These are phyloP conservation scores for Aspergillus amoenus DNA, from an alignment of 2,329 filamentous ascomycete genomes.

Conservation along the genomic window DNA sequence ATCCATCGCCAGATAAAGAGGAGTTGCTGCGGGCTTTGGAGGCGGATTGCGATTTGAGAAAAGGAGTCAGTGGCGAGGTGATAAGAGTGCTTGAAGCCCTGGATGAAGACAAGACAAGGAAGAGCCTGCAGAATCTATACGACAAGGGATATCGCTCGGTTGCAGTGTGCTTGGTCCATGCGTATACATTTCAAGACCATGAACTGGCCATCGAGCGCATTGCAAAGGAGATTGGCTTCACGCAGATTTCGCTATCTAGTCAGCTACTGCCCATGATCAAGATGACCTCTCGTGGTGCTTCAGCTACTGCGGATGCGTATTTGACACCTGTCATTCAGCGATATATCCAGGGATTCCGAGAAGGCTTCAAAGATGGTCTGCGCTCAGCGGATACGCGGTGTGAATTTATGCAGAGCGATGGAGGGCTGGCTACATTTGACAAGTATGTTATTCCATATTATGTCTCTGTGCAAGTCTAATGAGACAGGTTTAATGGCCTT, in stretches of 20 bases:
- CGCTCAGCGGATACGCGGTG: conserved; percentile 69
- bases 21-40: conserved; percentile 28
- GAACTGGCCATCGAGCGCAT: conserved; percentile 76
- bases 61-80: conserved; percentile 60
- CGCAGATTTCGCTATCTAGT: conserved; percentile 69
- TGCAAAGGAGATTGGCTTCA: conserved; percentile 76
- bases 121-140: conserved; percentile 65
- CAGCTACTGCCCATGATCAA: conserved; percentile 89
- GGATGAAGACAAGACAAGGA: conserved; percentile 51
- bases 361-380: conserved; percentile 77
- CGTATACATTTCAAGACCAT: conserved; percentile 84
- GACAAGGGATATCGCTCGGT: conserved; percentile 73
- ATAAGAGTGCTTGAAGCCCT: conserved; percentile 68
- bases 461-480: too few species aligned
- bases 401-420: conserved; percentile 96
- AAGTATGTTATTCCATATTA: conserved; percentile 21
- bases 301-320: conserved; percentile 76
- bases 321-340: conserved; percentile 76
- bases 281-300: conserved; percentile 71
- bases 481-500: conserved; percentile 68
- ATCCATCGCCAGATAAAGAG: conserved; percentile 63
- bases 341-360: conserved; percentile 56
- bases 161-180: conserved; percentile 85
- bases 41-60: too few species aligned
- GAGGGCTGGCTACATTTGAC: conserved; percentile 58